A percentile compares a stretch with the other conserved stretches of the same genome.
Evolutionary conservation across 768 basidiomycete species (phyloP).

Genomic region (Tulasnella sp.): DNA sequence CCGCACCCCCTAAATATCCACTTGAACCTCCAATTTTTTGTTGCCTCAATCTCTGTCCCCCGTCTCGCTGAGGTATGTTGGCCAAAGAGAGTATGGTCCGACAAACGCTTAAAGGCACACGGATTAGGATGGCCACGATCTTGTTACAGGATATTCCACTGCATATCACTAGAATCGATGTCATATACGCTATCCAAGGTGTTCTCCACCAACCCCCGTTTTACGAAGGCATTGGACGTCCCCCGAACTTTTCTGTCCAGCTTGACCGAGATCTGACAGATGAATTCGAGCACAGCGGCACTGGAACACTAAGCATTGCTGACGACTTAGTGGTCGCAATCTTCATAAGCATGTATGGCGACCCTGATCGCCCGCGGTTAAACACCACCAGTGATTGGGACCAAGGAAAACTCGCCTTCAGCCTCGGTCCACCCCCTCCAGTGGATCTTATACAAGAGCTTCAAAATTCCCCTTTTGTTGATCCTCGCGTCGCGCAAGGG

Average conservation of each 20-base stretch:
- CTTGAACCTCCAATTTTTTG: neutral
- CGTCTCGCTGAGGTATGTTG: neutral
- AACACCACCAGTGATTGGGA: neutral
- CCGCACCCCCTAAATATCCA: neutral
- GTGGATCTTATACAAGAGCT: constrained; percentile 7
- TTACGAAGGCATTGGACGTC: neutral
- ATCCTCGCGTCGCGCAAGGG: constrained; percentile 23
- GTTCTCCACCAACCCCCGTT: constrained; percentile 14
- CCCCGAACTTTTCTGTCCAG: constrained; percentile 21
- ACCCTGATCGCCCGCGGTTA: neutral
- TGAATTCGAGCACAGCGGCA: constrained; percentile 11
- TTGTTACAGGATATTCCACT: neutral
- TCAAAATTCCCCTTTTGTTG: constrained; percentile 9
- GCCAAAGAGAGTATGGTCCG: neutral
- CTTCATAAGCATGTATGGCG: constrained; percentile 27
- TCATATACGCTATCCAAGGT: neutral
- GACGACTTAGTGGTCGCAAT: neutral
- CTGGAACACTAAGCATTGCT: constrained; percentile 26
- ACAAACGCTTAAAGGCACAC: neutral
- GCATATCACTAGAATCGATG: neutral
- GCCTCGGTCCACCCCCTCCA: neutral
- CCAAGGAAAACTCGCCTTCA: neutral
- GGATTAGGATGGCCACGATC: constrained; percentile 6
- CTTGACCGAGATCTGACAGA: neutral
- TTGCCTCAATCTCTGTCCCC: neutral